Base-by-base conservation (phyloP, 73 alveolate species). In the Tetrahymena malaccensis region DNA sequence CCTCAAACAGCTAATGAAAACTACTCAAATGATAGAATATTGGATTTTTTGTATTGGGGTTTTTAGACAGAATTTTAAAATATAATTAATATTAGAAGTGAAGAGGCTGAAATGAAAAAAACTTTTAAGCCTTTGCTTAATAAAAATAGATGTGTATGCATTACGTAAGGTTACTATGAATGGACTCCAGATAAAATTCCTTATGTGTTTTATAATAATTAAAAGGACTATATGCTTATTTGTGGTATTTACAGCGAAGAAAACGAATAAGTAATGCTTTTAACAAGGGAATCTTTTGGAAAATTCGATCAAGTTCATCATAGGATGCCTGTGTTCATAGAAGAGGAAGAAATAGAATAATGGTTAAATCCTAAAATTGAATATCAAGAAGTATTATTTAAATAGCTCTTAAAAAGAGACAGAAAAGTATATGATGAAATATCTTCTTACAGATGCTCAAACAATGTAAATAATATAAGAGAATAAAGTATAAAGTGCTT, bases 221-320 rank as follows among this genome's bases (percentile, higher is more conserved):
- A 93, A n/a, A 95, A 95, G n/a, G 94, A 95, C 43, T 94, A 93
- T 13, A 56, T 95, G 55, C 70, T 50, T 43, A 33, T 95, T 27
- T 94, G 95, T 12, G 97, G 95, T 19, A 95, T 95, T 94, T 95
- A 95, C 35, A 95, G 95, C 13, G 95, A 95, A 43, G 93, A 85
- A 34, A 94, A 38, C 89, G 97, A 95, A 25, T 70, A 70, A 55
- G 95, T 95, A 22, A 85, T 95, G 84, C 95, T 95, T 19, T 56
- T 95, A 34, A 95, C 97, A 6, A 95, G 97, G 89, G 97, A 95
- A 85, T 93, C 97, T n/a, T 95, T 95, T 55, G 97, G 97, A 34
- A 94, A 95, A 11, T 95, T 43, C 37, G 97, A 94, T 25, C 43
- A 95, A 43, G 97, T 95, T 34, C 97, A 95, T 89, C 95, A 95